Percentiles rank a stretch among this genome's conserved stretches.
Evolutionary conservation across 345 rosid species (phyloP).

Genomic region (Brassica juncea): DNA sequence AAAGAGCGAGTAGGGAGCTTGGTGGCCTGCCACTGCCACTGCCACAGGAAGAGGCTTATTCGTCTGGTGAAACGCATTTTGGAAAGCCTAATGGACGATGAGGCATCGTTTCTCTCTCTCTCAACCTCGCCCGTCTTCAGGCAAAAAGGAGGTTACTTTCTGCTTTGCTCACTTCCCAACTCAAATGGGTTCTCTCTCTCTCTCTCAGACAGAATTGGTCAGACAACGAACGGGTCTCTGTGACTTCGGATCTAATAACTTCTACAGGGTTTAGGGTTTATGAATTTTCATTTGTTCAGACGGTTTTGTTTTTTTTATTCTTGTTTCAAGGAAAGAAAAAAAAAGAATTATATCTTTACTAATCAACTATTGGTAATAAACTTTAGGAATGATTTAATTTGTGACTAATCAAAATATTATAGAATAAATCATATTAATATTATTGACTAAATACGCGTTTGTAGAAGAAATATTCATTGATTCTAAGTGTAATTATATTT

Average conservation of each 20-base stretch:
- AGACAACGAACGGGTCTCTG: not conserved
- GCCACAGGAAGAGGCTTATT: constrained; percentile 47
- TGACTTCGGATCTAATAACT: not conserved
- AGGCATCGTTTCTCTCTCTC: constrained; percentile 30
- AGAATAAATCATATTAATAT: too few relatives aligned
- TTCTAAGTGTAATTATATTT: too few relatives aligned
- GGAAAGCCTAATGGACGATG: constrained; percentile 31
- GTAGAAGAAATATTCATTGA: too few relatives aligned
- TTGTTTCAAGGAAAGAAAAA: not conserved
- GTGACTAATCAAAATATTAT: not conserved
- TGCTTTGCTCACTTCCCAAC: not conserved
- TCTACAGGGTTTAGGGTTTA: constrained; percentile 40
- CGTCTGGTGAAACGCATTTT: constrained; percentile 57
- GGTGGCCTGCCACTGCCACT: constrained; percentile 44
- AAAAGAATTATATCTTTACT: not conserved
- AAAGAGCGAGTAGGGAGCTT: constrained; percentile 32
- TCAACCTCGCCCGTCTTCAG: constrained; percentile 27
- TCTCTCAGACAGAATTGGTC: constrained; percentile 4
- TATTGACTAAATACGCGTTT: too few relatives aligned
- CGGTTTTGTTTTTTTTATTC: not conserved
- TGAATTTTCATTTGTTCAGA: not conserved
- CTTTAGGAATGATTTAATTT: not conserved
- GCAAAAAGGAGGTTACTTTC: constrained; percentile 27
- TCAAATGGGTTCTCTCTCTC: constrained; percentile 17
- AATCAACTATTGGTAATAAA: not conserved